Evolutionary conservation across 164 flowering plant species (phyloP).

Genomic region (Amborella trichopoda): DNA sequence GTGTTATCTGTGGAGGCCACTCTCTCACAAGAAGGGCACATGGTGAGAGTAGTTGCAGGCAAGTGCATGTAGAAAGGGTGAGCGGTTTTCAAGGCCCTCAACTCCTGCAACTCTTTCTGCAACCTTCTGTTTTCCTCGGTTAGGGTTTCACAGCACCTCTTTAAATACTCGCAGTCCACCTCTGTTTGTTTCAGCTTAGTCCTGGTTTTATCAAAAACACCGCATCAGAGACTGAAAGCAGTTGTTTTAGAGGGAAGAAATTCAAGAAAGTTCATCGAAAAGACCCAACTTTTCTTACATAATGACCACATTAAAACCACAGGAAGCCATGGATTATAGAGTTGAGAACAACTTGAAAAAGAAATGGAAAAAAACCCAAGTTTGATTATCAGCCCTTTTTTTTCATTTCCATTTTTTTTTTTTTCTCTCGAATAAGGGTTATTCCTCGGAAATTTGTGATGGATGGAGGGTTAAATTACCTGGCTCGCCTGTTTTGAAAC

Average conservation of each 20-base stretch:
- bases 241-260: background rate
- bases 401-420: no score
- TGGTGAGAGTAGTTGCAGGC: conserved; percentile 88
- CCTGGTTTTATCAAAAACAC: conserved; percentile 16
- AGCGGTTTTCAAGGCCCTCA: conserved; percentile 61
- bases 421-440: no score
- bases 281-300: background rate
- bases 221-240: background rate
- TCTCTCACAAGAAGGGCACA: conserved; percentile 91
- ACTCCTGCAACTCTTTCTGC: conserved; percentile 75
- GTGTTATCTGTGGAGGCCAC: conserved; percentile 39
- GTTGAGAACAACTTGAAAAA: background rate
- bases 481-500: conserved; percentile 90
- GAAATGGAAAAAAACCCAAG: background rate
- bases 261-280: background rate
- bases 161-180: conserved; percentile 91
- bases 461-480: conserved; percentile 19
- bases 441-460: no score
- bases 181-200: conserved; percentile 95
- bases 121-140: conserved; percentile 84
- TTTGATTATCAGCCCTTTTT: background rate
- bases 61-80: conserved; percentile 84
- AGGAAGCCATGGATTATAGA: background rate
- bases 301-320: background rate
- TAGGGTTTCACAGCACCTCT: conserved; percentile 74